Percentiles rank a stretch among this genome's conserved stretches.
Conservation (phyloP, 331 rosid species). For the Saraca asoca region DNA sequence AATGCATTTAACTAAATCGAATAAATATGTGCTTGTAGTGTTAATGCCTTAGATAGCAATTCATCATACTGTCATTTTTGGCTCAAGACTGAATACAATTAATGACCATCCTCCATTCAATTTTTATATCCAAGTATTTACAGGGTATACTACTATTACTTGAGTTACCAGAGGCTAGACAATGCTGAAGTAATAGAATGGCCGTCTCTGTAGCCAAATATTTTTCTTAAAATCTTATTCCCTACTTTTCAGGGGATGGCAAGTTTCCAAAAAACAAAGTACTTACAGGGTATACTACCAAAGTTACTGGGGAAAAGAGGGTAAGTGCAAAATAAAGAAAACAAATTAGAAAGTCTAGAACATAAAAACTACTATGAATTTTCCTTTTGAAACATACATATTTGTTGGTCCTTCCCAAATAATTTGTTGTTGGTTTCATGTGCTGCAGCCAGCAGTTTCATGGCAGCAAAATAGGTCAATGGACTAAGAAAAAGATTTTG, state of each 20-base stretch:
- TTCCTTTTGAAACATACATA: slow-evolving; percentile 2
- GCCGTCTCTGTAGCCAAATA: slow-evolving; percentile 1
- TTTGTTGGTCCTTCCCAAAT: neutral
- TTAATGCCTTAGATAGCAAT: neutral
- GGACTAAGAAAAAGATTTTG: slow-evolving; percentile 5
- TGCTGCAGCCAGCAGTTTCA: neutral
- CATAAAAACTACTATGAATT: slow-evolving; percentile 1
- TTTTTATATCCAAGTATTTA: slow-evolving; percentile 21
- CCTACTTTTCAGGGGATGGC: slow-evolving; percentile 5
- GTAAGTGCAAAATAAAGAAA: neutral
- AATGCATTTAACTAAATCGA: slow-evolving; percentile 1
- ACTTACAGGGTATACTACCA: no score
- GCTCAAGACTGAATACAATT: neutral
- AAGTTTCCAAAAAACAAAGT: neutral
- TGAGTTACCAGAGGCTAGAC: slow-evolving; percentile 18
- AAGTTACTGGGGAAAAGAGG: no score
- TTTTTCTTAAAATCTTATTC: neutral
- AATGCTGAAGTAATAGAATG: slow-evolving; percentile 18
- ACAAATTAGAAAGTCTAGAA: slow-evolving; percentile 5
- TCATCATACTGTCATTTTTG: slow-evolving; percentile 3
- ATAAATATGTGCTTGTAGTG: slow-evolving; percentile 6
- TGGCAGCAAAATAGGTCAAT: slow-evolving; percentile 15
- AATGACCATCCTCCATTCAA: neutral
- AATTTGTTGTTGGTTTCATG: neutral
- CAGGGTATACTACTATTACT: slow-evolving; percentile 4